These are phyloP conservation scores for Omphalotus olearius DNA, from an alignment of 1,284 basidiomycete genomes.

Conservation along the genomic window DNA sequence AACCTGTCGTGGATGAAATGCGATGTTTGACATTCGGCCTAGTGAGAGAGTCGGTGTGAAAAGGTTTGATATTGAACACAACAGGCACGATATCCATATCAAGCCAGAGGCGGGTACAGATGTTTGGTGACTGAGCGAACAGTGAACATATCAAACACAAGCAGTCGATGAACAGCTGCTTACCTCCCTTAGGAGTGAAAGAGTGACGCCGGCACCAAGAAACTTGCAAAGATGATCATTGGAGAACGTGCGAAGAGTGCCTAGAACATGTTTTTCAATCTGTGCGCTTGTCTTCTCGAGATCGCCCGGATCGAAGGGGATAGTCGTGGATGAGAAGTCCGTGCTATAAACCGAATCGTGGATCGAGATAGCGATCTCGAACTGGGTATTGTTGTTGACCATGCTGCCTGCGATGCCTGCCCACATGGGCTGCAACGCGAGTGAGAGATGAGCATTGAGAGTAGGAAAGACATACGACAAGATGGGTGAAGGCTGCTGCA, in stretches of 20 bases:
- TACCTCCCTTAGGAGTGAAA: slow-evolving; percentile 39
- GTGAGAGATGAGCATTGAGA: slow-evolving; percentile 14
- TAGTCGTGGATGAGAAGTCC: slow-evolving; percentile 55
- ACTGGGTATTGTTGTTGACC: slow-evolving; percentile 52
- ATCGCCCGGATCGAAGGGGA: slow-evolving; percentile 46
- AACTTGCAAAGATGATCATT: slow-evolving; percentile 78
- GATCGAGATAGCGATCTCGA: slow-evolving; percentile 70
- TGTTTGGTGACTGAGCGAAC: slow-evolving; percentile 53
- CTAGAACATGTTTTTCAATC: slow-evolving; percentile 59
- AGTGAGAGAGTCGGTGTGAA: slow-evolving; percentile 72
- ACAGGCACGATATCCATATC: slow-evolving; percentile 74
- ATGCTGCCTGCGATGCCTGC: slow-evolving; percentile 65
- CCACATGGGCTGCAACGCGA: slow-evolving; percentile 68
- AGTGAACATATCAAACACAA: slow-evolving; percentile 17
- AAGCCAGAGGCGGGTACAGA: slow-evolving; percentile 75
- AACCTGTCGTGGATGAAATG: slow-evolving; percentile 70
- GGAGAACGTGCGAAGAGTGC: slow-evolving; percentile 63
- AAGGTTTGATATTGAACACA: slow-evolving; percentile 80
- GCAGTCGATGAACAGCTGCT: slow-evolving; percentile 11
- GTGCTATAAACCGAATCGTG: slow-evolving; percentile 81
- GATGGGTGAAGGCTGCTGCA: slow-evolving; percentile 47
- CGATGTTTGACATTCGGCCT: slow-evolving; percentile 74
- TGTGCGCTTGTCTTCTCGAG: slow-evolving; percentile 48
- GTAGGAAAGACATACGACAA: slow-evolving; percentile 48
- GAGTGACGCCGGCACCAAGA: slow-evolving; percentile 53